These are phyloP conservation scores for Rhodofomes roseus DNA, from an alignment of 1,284 basidiomycete genomes.

Conservation along the genomic window DNA sequence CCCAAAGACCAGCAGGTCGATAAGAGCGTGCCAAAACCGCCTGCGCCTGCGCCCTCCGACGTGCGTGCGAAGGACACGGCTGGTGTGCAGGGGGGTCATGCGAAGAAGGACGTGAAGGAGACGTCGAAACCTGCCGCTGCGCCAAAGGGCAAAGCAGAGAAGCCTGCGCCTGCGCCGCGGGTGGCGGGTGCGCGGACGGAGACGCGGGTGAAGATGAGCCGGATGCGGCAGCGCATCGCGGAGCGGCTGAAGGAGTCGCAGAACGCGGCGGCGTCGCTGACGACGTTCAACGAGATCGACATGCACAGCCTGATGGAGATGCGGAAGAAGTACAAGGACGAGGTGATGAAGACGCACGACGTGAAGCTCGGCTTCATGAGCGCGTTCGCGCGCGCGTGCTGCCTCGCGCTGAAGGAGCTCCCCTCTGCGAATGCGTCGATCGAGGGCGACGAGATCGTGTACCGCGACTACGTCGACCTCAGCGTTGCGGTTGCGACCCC, in stretches of 20 bases:
- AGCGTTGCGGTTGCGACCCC: constrained; percentile 96
- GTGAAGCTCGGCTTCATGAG: constrained; percentile 99
- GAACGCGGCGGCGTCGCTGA: constrained; percentile 94
- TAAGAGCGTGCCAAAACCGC: constrained; percentile 37
- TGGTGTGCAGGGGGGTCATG: constrained; percentile 35
- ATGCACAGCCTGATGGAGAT: constrained; percentile 96
- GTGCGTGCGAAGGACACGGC: constrained; percentile 32
- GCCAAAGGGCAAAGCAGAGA: constrained; percentile 37
- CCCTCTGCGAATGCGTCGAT: constrained; percentile 95
- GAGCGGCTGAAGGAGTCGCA: constrained; percentile 98
- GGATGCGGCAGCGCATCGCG: constrained; percentile 96
- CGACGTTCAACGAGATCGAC: constrained; percentile 99
- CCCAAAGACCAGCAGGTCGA: constrained; percentile 50
- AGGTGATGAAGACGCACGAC: constrained; percentile 87
- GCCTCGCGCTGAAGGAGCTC: constrained; percentile 88
- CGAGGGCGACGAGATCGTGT: constrained; percentile 94
- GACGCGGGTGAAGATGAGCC: constrained; percentile 95
- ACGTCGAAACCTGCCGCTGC: constrained; percentile 37
- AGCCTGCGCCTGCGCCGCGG: constrained; percentile 34
- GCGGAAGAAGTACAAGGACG: constrained; percentile 95
- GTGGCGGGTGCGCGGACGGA: constrained; percentile 69
- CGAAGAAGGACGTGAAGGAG: constrained; percentile 40
- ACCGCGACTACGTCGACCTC: constrained; percentile 92
- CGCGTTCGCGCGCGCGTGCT: constrained; percentile 88
- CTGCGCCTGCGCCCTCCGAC: constrained; percentile 32